These are phyloP conservation scores for Scleromitrula shiraiana DNA, from an alignment of 2,329 filamentous ascomycete species.

Conservation along the genomic window DNA sequence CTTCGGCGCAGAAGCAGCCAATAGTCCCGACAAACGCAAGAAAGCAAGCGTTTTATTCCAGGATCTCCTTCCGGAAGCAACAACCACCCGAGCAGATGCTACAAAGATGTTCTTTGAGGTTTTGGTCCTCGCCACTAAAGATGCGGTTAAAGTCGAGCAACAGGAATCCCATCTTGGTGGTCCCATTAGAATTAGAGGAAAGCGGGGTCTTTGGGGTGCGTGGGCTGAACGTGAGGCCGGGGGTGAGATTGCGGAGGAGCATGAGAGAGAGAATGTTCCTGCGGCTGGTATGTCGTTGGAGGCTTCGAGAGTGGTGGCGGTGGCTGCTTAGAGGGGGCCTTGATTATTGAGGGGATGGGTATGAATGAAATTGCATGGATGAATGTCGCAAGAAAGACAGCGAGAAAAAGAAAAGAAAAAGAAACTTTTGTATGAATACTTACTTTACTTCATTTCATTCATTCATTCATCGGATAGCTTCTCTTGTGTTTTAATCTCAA, in stretches of 20 bases:
- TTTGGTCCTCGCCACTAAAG: conserved; percentile 91
- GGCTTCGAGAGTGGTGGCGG: conserved; percentile 5
- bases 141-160: conserved; percentile 96
- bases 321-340: conserved; percentile 7
- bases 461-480: no score
- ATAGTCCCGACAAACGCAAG: conserved; percentile 63
- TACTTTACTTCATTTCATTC: no score
- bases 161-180: conserved; percentile 63
- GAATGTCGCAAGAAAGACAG: no score
- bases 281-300: conserved; percentile 5
- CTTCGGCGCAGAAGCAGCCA: conserved; percentile 67
- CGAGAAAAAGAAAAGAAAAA: no score
- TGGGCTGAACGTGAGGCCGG: conserved; percentile 79
- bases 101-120: conserved; percentile 99
- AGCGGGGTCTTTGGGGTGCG: conserved; percentile 91
- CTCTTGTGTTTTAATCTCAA: no score
- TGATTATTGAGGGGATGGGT: no score
- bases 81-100: conserved; percentile 78
- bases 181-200: conserved; percentile 75
- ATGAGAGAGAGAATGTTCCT: conserved; percentile 9
- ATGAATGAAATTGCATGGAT: no score
- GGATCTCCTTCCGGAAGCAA: conserved; percentile 74
- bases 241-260: conserved; percentile 44
- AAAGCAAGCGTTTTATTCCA: conserved; percentile 80
- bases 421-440: no score